Base-by-base conservation (phyloP, 2,329 filamentous ascomycete genomes). In the Sphaerostilbella broomeana region DNA sequence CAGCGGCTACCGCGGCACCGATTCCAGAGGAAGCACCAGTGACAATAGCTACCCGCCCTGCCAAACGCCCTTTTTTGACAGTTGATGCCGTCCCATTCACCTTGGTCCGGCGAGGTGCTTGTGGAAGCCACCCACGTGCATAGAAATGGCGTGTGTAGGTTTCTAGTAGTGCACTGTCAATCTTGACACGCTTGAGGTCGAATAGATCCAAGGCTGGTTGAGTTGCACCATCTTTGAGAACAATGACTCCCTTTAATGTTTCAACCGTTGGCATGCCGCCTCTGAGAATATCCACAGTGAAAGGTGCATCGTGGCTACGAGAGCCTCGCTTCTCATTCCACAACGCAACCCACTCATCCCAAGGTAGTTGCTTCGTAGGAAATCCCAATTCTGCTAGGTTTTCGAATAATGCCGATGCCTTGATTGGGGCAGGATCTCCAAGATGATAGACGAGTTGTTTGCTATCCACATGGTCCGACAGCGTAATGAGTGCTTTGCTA, bases 71-170 rank as follows among this genome's bases (percentile, higher is more conserved):
- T 34, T 69, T 65, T 15, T 27, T 41, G 17, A 12, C 18, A 22
- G 7, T 28, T 9, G 46, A 46, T 20, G 25, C 45, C 25, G 38
- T 26, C n/a, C 51, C 49, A 30, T 61, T 62, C 46, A 47, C 43
- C 17, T 54, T 47, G 10, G 68, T 65, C 5, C 69, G 69, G 4
- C 65, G 64, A 4, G 84, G 84, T 13, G 81, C 71, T 3, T 66
- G 69, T 5, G 77, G 70, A 4, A 90, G 68, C 85, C 85, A 90
- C 30, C 85, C 85, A 57, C 85, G 69, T 13, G 83, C 82, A 54
- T 82, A 89, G 70, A 85, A 90, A 57, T 89, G 82, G 12, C 85
- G 81, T 16, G 81, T 76, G 55, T 90, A 90, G 0, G 79, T 89
- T 57, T 85, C 79, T 6, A 88, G 72, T n/a, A 90, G 65, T 11